Conservation (phyloP, 2,329 filamentous ascomycete species). For the Phoma sp. region DNA sequence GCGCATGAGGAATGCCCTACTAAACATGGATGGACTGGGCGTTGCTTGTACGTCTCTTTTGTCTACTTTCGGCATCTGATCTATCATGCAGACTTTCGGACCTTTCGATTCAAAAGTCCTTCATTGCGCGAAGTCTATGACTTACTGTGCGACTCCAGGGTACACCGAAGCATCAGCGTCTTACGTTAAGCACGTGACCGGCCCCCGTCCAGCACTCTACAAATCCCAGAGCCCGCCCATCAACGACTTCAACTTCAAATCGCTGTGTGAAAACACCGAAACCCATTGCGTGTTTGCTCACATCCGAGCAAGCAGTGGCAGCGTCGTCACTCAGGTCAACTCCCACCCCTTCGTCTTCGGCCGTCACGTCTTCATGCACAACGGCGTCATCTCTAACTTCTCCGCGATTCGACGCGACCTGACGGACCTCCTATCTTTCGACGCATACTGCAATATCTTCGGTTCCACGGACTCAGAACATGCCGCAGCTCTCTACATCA, state of each 20-base stretch:
- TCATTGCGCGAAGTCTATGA: background rate
- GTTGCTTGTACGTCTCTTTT: conserved; percentile 52
- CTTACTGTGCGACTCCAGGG: conserved; percentile 29
- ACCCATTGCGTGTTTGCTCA: conserved; percentile 59
- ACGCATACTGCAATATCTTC: conserved; percentile 56
- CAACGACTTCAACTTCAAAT: conserved; percentile 61
- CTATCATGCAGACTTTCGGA: background rate
- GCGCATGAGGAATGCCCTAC: conserved; percentile 57
- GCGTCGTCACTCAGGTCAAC: conserved; percentile 57
- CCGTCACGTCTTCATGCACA: conserved; percentile 63
- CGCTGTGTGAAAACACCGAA: conserved; percentile 58
- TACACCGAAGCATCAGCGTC: conserved; percentile 55
- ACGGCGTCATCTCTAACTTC: conserved; percentile 59
- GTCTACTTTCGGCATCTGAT: background rate
- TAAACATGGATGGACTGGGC: conserved; percentile 63
- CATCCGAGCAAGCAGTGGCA: conserved; percentile 58
- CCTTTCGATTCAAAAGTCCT: no score
- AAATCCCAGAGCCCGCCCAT: conserved; percentile 59
- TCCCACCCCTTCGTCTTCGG: conserved; percentile 63
- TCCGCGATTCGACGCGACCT: conserved; percentile 54
- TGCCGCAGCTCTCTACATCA: conserved; percentile 58
- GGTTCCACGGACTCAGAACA: conserved; percentile 62
- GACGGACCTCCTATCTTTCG: conserved; percentile 53
- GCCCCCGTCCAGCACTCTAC: conserved; percentile 57
- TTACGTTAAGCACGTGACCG: conserved; percentile 46